phyloP scores from a whole-genome alignment of 305 asterid genomes.

The Fraxinus dipetala region DNA sequence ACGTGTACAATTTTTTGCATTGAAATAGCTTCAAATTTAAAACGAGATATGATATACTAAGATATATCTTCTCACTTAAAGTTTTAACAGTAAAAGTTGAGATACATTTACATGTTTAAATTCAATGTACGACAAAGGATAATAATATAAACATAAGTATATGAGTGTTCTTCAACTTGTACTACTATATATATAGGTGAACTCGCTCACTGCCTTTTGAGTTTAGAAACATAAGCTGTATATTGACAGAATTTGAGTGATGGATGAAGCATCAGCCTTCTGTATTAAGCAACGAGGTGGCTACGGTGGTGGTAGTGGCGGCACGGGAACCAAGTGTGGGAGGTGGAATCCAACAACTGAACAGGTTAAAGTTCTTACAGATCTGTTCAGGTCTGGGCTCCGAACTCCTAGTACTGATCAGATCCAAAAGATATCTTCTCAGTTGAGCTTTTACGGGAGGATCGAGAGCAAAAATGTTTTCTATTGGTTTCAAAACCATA shows the following conservation, averaged over 20 bases:
- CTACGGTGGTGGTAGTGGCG: constrained; percentile 1
- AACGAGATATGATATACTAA: no score
- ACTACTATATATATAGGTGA: constrained; percentile 21
- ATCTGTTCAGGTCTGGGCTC: constrained; percentile 71
- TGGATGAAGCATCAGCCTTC: constrained; percentile 59
- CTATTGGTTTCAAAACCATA: constrained; percentile 87
- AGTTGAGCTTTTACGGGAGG: constrained; percentile 77
- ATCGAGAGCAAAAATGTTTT: constrained; percentile 86
- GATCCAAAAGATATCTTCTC: constrained; percentile 74
- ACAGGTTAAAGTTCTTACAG: constrained; percentile 79
- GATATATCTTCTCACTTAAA: not conserved
- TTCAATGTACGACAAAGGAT: no score
- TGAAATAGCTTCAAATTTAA: no score
- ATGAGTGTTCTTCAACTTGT: not conserved
- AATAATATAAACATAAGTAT: no score
- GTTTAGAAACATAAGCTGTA: not conserved
- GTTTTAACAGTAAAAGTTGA: not conserved
- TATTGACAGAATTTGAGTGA: not conserved
- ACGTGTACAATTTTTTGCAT: no score
- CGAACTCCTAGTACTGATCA: constrained; percentile 81
- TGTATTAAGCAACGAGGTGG: constrained; percentile 37
- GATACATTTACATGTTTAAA: not conserved
- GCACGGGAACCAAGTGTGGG: constrained; percentile 73
- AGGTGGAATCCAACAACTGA: constrained; percentile 88
- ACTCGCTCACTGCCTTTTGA: constrained; percentile 13